A percentile compares a stretch with the other conserved stretches of the same genome.
These are phyloP conservation scores for Colletotrichum melonis DNA, from an alignment of 2,329 filamentous ascomycete genomes.

Conservation along the genomic window DNA sequence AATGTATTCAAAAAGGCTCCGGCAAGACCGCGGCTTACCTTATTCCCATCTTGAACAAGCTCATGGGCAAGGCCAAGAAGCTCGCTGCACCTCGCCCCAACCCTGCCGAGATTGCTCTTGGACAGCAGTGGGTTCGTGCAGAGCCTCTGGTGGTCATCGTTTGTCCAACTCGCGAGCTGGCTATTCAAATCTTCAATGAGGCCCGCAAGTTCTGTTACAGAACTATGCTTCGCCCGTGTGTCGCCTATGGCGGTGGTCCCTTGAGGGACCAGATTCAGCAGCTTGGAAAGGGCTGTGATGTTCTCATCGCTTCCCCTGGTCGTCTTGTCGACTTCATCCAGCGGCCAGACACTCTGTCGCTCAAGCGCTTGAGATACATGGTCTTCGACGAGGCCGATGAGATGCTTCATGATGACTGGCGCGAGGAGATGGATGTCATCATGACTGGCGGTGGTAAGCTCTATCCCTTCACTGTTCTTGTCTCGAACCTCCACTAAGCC, in stretches of 20 bases:
- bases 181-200: constrained; percentile 95
- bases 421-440: constrained; percentile 78
- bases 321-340: constrained; percentile 87
- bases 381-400: constrained; percentile 97
- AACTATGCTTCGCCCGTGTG: constrained; percentile 91
- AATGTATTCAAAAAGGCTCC: constrained; percentile 70
- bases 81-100: constrained; percentile 82
- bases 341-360: constrained; percentile 73
- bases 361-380: constrained; percentile 81
- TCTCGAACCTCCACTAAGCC: constrained; percentile 38
- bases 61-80: constrained; percentile 97
- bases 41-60: constrained; percentile 85
- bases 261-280: constrained; percentile 76
- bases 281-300: constrained; percentile 85
- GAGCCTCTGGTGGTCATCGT: constrained; percentile 91
- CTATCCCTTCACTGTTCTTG: background rate
- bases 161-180: constrained; percentile 88
- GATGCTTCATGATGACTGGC: constrained; percentile 85
- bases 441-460: constrained; percentile 82
- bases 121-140: constrained; percentile 68
- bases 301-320: constrained; percentile 89
- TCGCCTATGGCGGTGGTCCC: constrained; percentile 87
- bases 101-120: constrained; percentile 63
- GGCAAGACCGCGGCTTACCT: constrained; percentile 96
- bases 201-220: constrained; percentile 93